Conservation (phyloP, 2,329 filamentous ascomycete genomes). For the Aureobasidium uvarum region DNA sequence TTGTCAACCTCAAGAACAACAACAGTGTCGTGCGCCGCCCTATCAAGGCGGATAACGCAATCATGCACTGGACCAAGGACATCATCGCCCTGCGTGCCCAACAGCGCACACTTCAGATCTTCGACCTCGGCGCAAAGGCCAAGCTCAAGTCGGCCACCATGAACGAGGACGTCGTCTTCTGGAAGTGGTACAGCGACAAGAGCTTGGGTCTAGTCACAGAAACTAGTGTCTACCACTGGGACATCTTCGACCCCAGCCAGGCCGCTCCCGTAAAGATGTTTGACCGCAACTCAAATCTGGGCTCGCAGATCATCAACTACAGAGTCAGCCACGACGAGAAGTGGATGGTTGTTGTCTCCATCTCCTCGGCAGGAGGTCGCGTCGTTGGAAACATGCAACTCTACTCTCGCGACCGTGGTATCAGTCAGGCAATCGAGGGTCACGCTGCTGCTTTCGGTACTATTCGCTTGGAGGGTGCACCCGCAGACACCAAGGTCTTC, state of each 20-base stretch:
- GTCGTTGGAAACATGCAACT: slow-evolving; percentile 97
- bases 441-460: slow-evolving; percentile 95
- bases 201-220: slow-evolving; percentile 89
- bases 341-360: slow-evolving; percentile 98
- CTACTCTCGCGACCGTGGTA: slow-evolving; percentile 91
- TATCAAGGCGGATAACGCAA: slow-evolving; percentile 99
- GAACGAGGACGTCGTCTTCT: slow-evolving; percentile 97
- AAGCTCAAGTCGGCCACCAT: slow-evolving; percentile 97
- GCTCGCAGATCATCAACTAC: slow-evolving; percentile 99
- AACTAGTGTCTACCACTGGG: slow-evolving; percentile 92
- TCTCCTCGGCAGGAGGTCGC: slow-evolving; percentile 87
- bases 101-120: slow-evolving; percentile 92
- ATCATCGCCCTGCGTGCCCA: slow-evolving; percentile 97
- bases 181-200: slow-evolving; percentile 96
- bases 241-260: slow-evolving; percentile 84
- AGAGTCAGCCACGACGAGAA: slow-evolving; percentile 92
- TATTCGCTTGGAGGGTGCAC: slow-evolving; percentile 80
- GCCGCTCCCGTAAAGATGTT: slow-evolving; percentile 84
- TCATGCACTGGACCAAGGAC: slow-evolving; percentile 97
- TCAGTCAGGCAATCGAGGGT: slow-evolving; percentile 97
- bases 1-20: slow-evolving; percentile 94
- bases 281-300: slow-evolving; percentile 88
- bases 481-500: slow-evolving; percentile 91
- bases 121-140: slow-evolving; percentile 87
- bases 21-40: slow-evolving; percentile 93